These are phyloP conservation scores for Eucalyptus polyanthemos DNA, from an alignment of 345 rosid species.

Conservation along the genomic window DNA sequence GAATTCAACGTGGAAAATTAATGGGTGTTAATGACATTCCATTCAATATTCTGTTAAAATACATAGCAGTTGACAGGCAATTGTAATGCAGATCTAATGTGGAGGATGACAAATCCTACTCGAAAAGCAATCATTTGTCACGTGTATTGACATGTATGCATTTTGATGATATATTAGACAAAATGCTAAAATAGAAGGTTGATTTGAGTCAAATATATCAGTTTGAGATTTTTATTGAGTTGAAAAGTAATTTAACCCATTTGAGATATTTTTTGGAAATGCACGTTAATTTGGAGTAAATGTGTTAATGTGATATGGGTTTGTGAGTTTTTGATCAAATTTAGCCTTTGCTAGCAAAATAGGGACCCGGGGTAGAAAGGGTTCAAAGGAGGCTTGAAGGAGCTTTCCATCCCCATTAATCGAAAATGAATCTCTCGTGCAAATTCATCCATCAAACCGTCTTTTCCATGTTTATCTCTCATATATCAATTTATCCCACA, in stretches of 20 bases:
- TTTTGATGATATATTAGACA: neutral
- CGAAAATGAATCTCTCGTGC: neutral
- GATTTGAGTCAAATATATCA: neutral
- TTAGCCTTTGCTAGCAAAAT: neutral
- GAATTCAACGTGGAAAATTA: neutral
- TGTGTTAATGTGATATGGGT: rapidly evolving
- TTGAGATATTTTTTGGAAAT: neutral
- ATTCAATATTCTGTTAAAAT: neutral
- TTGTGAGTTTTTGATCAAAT: neutral
- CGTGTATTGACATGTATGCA: neutral
- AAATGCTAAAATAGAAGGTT: neutral
- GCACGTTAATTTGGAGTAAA: neutral
- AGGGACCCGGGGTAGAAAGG: neutral
- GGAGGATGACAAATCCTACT: neutral
- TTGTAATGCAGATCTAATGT: neutral
- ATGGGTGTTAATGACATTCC: neutral
- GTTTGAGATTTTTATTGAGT: neutral
- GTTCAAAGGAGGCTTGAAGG: neutral
- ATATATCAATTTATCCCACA: neutral
- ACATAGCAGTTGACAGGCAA: rapidly evolving
- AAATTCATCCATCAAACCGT: neutral
- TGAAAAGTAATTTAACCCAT: neutral
- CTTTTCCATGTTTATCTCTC: neutral
- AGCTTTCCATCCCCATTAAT: neutral
- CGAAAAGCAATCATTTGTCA: neutral